phyloP scores from a whole-genome alignment of 768 basidiomycete species.

The Lactarius tabidus region DNA sequence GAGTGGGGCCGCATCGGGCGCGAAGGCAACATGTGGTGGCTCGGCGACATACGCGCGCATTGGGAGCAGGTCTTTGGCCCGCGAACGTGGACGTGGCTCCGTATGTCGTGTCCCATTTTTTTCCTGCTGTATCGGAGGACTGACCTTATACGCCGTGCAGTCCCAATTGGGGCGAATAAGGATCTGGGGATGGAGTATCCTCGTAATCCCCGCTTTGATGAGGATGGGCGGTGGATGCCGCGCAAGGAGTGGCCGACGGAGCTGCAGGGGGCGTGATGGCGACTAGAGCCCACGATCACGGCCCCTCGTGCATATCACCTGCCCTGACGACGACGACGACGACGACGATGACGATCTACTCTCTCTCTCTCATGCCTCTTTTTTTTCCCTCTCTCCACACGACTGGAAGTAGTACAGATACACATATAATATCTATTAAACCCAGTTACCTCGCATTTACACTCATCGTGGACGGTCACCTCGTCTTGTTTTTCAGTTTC shows the following conservation, averaged over 20 bases:
- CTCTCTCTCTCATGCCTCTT: not conserved
- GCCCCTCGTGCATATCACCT: not conserved
- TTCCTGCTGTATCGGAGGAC: not conserved
- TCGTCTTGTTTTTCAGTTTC: not conserved
- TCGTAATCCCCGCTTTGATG: slow-evolving; percentile 70
- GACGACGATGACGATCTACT: not conserved
- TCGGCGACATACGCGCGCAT: slow-evolving; percentile 53
- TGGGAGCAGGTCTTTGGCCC: slow-evolving; percentile 86
- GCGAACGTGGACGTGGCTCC: slow-evolving; percentile 65
- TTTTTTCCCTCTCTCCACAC: not conserved
- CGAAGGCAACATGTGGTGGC: slow-evolving; percentile 88
- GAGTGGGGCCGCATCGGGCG: slow-evolving; percentile 76
- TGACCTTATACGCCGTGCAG: slow-evolving; percentile 25
- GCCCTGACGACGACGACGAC: not conserved
- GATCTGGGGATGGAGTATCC: slow-evolving; percentile 61
- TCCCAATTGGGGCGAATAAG: slow-evolving; percentile 49
- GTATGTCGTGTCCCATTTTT: slow-evolving; percentile 49
- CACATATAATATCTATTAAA: not conserved
- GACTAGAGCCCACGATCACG: not conserved
- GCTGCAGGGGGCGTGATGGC: slow-evolving; percentile 34
- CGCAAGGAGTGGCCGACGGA: slow-evolving; percentile 68
- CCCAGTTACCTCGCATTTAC: not conserved
- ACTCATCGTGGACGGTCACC: not conserved
- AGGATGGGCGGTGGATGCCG: slow-evolving; percentile 59
- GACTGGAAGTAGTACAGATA: not conserved